Evolutionary conservation across 2,329 filamentous ascomycete species (phyloP).

Genomic region (Xylariaceae sp.): DNA sequence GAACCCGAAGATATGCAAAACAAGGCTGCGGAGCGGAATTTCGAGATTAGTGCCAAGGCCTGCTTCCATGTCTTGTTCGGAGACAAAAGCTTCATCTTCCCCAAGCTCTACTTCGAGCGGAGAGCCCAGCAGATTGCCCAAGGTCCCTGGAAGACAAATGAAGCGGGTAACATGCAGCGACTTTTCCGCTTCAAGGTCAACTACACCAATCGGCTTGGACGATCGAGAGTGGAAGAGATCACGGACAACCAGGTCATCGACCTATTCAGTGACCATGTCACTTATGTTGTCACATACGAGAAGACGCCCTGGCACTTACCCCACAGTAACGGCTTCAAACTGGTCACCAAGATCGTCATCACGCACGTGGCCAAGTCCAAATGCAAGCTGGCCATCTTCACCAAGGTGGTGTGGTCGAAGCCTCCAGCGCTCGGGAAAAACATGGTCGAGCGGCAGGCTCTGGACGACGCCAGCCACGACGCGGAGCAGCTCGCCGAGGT

Average conservation of each 20-base stretch:
- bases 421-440: slow-evolving; percentile 53
- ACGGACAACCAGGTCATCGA: slow-evolving; percentile 84
- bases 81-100: slow-evolving; percentile 91
- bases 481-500: slow-evolving; percentile 69
- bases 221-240: slow-evolving; percentile 53
- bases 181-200: slow-evolving; percentile 76
- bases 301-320: slow-evolving; percentile 78
- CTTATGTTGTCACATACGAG: slow-evolving; percentile 55
- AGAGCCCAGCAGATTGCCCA: slow-evolving; percentile 74
- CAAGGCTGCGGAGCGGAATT: slow-evolving; percentile 69
- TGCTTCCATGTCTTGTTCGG: slow-evolving; percentile 96
- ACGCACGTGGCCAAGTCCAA: slow-evolving; percentile 88
- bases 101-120: slow-evolving; percentile 79
- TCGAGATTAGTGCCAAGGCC: slow-evolving; percentile 86
- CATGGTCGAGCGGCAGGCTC: slow-evolving; percentile 61
- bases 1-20: slow-evolving; percentile 75
- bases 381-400: slow-evolving; percentile 84
- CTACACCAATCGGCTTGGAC: slow-evolving; percentile 57
- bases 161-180: slow-evolving; percentile 64
- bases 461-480: slow-evolving; percentile 65
- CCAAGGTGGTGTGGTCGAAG: slow-evolving; percentile 78
- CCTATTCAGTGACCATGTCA: slow-evolving; percentile 66
- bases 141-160: slow-evolving; percentile 70
- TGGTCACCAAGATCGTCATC: slow-evolving; percentile 87
- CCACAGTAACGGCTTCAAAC: slow-evolving; percentile 66